Evolutionary conservation across 2,329 filamentous ascomycete genomes (phyloP), one percentile per base, ranked within the genome.

Genomic region (Verticillium alfalfae): DNA sequence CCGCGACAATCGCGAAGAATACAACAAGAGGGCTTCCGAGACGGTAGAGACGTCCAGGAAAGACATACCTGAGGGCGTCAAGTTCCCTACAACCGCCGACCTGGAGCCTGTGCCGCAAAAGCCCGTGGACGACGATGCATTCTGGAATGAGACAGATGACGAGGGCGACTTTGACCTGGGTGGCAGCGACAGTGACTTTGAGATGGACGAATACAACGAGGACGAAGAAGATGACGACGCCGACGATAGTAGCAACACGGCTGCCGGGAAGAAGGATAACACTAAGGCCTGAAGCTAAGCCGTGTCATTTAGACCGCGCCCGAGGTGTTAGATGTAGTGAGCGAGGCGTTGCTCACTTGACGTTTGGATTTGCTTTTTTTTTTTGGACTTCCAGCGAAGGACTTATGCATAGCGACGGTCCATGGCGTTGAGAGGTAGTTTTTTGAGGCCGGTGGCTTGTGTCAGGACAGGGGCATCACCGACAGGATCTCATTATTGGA

Each of bases 1-100:
- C 70, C 88, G 94, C 63, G 92, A 93, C 68, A 77, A 88, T 37
- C 86, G 87, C 0, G 79, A 81, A 1, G 75, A 80, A 37, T 99
- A 96, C 80, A 87, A 92, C 70, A 76, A 79, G 54, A 83, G 82
- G 68, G 92, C 94, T 2, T 81, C 78, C 65, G 84, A 86, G 54
- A 85, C 92, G 37, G 89, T 95, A 5, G 87, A 90, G 66, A 79
- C 78, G 56, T 93, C 91, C 13, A 91, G 91, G 76, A 78, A 82
- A 65, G 91, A 96, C 70, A 92, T 97, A 2, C 94, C 95, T 0
- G 78, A 79, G 0, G 92, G 84, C 0, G 93, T 93, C 65, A 81
- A 85, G 61, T 94, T 98, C 89, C 95, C 95, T 0, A 92, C 89
- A 0, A 84, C 87, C 60, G 75, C 89, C 71, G 75, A 92, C 76